These are phyloP conservation scores for Oryza rufipogon DNA, from an alignment of 176 grass and related monocot species.

Conservation along the genomic window DNA sequence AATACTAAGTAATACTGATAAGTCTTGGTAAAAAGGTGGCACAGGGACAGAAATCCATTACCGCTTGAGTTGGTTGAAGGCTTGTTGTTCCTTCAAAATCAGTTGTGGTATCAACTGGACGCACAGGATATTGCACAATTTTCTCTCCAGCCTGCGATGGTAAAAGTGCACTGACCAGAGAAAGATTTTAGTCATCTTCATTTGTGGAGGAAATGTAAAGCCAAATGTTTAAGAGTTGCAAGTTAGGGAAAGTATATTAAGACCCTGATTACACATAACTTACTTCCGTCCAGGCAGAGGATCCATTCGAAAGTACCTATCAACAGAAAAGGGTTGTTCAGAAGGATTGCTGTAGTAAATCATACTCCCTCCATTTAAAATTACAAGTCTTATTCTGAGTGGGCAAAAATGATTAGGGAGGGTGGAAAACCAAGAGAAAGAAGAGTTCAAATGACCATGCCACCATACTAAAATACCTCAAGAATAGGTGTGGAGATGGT, in stretches of 20 bases:
- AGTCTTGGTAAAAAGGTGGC: conserved; percentile 19
- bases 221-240: conserved; percentile 26
- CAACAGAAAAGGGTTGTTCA: conserved; percentile 38
- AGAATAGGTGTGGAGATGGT: too few species aligned
- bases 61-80: conserved; percentile 89
- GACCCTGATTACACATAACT: conserved; percentile 52
- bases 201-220: conserved; percentile 17
- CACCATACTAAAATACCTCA: too few species aligned
- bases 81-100: conserved; percentile 97
- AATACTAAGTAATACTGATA: background rate
- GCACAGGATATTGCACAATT: conserved; percentile 76
- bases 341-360: conserved; percentile 19
- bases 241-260: conserved; percentile 35
- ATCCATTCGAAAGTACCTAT: conserved; percentile 96
- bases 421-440: background rate
- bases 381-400: background rate
- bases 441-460: background rate
- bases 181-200: conserved; percentile 24
- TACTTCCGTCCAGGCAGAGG: conserved; percentile 96
- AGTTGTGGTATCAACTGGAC: conserved; percentile 89
- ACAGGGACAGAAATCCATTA: conserved; percentile 43
- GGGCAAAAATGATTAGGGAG: background rate
- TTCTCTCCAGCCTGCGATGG: conserved; percentile 85
- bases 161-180: conserved; percentile 79
- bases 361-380: background rate